Evolutionary conservation across 192 early-diverging fungal species (phyloP).

Genomic region (Chytriomyces confervae): DNA sequence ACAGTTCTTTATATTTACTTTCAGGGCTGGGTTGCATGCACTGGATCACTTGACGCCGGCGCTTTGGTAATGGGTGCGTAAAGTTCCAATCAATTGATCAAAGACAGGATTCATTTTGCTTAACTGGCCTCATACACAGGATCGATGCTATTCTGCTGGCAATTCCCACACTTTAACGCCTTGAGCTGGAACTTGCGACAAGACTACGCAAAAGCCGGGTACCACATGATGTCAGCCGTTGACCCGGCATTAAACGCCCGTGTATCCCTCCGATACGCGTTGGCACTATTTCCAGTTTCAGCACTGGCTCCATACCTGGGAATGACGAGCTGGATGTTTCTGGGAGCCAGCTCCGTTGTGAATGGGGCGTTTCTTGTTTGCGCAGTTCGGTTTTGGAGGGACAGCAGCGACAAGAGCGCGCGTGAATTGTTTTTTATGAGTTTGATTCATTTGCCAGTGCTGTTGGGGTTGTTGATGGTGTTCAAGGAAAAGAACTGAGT

Average conservation of each 20-base stretch:
- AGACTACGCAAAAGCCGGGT: constrained; percentile 97
- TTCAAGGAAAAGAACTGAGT: constrained; percentile 66
- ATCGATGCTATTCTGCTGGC: constrained; percentile 90
- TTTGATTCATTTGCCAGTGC: constrained; percentile 84
- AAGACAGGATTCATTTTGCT: not conserved
- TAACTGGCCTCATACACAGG: not conserved
- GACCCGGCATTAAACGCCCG: constrained; percentile 88
- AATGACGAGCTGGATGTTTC: constrained; percentile 79
- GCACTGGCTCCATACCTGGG: constrained; percentile 67
- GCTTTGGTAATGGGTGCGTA: constrained; percentile 75
- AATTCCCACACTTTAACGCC: constrained; percentile 99
- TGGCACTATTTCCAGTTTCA: constrained; percentile 76
- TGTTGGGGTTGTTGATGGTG: constrained; percentile 85
- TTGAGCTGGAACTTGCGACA: constrained; percentile 87
- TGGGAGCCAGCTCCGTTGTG: constrained; percentile 72
- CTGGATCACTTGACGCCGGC: constrained; percentile 73
- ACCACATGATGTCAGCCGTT: constrained; percentile 90
- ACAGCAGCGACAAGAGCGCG: constrained; percentile 80
- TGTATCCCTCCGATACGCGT: constrained; percentile 81
- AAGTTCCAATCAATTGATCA: too few species aligned
- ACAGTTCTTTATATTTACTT: not conserved
- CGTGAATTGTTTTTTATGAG: constrained; percentile 90
- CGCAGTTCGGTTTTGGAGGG: constrained; percentile 80
- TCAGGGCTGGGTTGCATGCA: constrained; percentile 87
- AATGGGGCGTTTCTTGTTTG: constrained; percentile 77